These are phyloP conservation scores for Kernera saxatilis DNA, from an alignment of 345 rosid species.

Conservation along the genomic window DNA sequence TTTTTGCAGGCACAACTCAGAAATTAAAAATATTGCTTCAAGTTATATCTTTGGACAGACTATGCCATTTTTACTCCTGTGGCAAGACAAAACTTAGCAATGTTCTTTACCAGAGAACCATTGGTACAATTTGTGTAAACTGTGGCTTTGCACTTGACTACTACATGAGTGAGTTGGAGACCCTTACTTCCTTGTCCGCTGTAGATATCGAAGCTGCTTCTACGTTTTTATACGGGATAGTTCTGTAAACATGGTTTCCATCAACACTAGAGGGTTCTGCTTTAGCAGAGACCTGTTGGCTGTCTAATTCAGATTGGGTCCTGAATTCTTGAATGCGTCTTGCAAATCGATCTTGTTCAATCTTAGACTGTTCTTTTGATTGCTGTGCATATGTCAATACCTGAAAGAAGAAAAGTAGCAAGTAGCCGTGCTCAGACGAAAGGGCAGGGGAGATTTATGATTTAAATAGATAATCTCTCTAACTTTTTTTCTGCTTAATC, in stretches of 20 bases:
- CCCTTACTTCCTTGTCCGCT: slow-evolving; percentile 60
- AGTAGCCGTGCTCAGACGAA: too few relatives aligned
- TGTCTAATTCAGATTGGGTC: slow-evolving; percentile 69
- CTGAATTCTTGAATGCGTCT: slow-evolving; percentile 90
- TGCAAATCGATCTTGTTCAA: slow-evolving; percentile 76
- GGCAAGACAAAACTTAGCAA: neutral
- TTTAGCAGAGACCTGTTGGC: slow-evolving; percentile 38
- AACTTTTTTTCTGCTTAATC: too few relatives aligned
- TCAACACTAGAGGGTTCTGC: slow-evolving; percentile 42
- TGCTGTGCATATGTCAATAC: slow-evolving; percentile 79
- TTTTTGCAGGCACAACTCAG: neutral
- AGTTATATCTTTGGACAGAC: neutral
- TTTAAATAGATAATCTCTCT: too few relatives aligned
- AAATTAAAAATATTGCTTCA: neutral
- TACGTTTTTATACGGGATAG: slow-evolving; percentile 39
- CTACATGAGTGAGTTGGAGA: slow-evolving; percentile 7
- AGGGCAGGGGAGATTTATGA: too few relatives aligned
- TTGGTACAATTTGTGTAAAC: neutral
- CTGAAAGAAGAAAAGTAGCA: slow-evolving; percentile 31
- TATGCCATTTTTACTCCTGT: neutral
- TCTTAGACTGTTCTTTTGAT: slow-evolving; percentile 69
- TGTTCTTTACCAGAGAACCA: neutral
- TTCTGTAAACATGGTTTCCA: slow-evolving; percentile 39
- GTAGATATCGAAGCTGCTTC: slow-evolving; percentile 52
- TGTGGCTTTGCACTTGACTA: neutral